Conservation (phyloP, 2,329 filamentous ascomycete genomes). For the Seiridium unicorne region DNA sequence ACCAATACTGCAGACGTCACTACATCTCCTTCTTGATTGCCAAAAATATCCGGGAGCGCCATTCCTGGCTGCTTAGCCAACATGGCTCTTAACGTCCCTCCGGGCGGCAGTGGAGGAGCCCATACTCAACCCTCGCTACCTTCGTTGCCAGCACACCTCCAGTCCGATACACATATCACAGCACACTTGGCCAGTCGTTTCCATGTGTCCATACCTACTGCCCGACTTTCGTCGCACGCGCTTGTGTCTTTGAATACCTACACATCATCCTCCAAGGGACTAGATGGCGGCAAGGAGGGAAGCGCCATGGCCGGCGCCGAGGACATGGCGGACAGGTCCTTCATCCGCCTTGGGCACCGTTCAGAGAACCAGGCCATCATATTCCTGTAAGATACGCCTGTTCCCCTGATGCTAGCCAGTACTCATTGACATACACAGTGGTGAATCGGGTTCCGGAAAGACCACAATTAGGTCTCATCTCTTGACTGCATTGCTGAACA, state of each 20-base stretch:
- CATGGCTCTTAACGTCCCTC: slow-evolving; percentile 62
- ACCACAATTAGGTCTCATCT: slow-evolving; percentile 91
- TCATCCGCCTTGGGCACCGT: slow-evolving; percentile 78
- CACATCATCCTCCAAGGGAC: slow-evolving; percentile 81
- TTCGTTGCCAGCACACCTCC: slow-evolving; percentile 78
- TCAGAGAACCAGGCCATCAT: slow-evolving; percentile 92
- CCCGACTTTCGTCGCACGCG: slow-evolving; percentile 85
- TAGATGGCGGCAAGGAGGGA: slow-evolving; percentile 87
- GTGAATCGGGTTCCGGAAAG: slow-evolving; percentile 95
- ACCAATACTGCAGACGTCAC: background rate
- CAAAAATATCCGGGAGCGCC: slow-evolving; percentile 16
- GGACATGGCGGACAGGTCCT: slow-evolving; percentile 85
- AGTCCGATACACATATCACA: slow-evolving; percentile 76
- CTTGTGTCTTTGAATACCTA: slow-evolving; percentile 94
- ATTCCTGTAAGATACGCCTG: slow-evolving; percentile 70
- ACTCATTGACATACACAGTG: slow-evolving; percentile 50
- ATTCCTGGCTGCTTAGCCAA: slow-evolving; percentile 31
- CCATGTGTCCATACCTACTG: slow-evolving; percentile 85
- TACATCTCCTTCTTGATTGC: background rate
- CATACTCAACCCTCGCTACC: slow-evolving; percentile 86
- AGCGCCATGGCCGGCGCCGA: slow-evolving; percentile 92
- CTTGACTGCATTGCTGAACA: slow-evolving; percentile 79
- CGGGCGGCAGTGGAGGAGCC: slow-evolving; percentile 54
- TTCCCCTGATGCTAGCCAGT: background rate
- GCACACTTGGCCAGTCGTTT: slow-evolving; percentile 85